Evolutionary conservation across 2,329 filamentous ascomycete genomes (phyloP).

Genomic region (Pyrenophora tritici-repentis): DNA sequence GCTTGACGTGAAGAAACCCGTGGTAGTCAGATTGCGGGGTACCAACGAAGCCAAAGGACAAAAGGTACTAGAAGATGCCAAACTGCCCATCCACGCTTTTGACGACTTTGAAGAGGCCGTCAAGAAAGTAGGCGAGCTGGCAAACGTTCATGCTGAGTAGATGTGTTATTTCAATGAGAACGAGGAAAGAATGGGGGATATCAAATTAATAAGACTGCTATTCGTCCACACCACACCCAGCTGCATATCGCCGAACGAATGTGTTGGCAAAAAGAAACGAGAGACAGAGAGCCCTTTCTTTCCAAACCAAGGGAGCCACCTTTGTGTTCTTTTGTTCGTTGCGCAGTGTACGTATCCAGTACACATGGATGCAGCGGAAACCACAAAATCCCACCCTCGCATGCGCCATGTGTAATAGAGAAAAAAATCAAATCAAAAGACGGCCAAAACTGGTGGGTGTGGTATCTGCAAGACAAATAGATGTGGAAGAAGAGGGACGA

Average conservation of each 20-base stretch:
- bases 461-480: conserved; percentile 22
- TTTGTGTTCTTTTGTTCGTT: conserved; percentile 11
- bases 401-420: conserved; percentile 12
- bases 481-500: conserved; percentile 3
- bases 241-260: conserved; percentile 18
- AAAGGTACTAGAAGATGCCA: conserved; percentile 70
- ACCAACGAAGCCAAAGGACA: conserved; percentile 75
- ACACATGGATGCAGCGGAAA: conserved; percentile 10
- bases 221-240: conserved; percentile 14
- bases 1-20: conserved; percentile 65
- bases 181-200: conserved; percentile 8
- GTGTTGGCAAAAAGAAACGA: conserved; percentile 7
- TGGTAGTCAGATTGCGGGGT: conserved; percentile 77
- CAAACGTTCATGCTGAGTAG: conserved; percentile 6
- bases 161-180: not conserved
- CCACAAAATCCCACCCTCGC: conserved; percentile 5
- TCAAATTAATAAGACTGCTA: conserved; percentile 36
- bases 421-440: conserved; percentile 6
- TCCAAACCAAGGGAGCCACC: conserved; percentile 9
- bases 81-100: conserved; percentile 70
- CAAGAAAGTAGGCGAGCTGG: conserved; percentile 40
- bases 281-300: not conserved
- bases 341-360: conserved; percentile 9
- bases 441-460: conserved; percentile 3
- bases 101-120: conserved; percentile 74